Evolutionary conservation across 75 land plant species (phyloP).

Genomic region (Larix kaempferi): DNA sequence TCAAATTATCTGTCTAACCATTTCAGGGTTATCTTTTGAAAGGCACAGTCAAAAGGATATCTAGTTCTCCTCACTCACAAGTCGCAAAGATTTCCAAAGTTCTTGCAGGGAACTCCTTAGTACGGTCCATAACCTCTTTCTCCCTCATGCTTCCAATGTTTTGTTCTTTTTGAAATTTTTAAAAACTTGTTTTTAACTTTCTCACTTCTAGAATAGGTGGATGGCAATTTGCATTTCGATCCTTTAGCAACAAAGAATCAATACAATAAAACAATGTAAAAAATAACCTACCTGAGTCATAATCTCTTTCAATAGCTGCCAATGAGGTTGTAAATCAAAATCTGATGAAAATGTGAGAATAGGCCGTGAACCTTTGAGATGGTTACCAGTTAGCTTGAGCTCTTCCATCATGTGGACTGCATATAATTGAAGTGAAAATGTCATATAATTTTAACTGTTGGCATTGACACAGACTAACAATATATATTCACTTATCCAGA

Average conservation of each 20-base stretch:
- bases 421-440: slow-evolving; percentile 11
- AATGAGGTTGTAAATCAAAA: slow-evolving; percentile 81
- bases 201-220: not conserved
- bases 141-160: too few relatives aligned
- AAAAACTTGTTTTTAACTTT: too few relatives aligned
- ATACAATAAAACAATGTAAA: not conserved
- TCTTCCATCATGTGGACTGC: slow-evolving; percentile 98
- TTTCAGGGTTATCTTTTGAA: not conserved
- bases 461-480: too few relatives aligned
- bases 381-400: slow-evolving; percentile 1
- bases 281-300: slow-evolving; percentile 60
- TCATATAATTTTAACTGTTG: too few relatives aligned
- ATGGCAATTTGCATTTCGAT: not conserved
- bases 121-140: too few relatives aligned
- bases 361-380: slow-evolving; percentile 69
- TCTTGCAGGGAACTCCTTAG: too few relatives aligned
- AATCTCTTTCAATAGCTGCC: slow-evolving; percentile 83
- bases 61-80: not conserved
- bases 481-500: too few relatives aligned
- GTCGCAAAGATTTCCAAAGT: not conserved
- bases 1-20: not conserved
- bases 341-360: slow-evolving; percentile 80
- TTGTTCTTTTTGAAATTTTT: too few relatives aligned
- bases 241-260: too few relatives aligned
- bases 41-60: not conserved